These are phyloP conservation scores for Stephania cephalantha DNA, from an alignment of 164 flowering plant genomes.

Conservation along the genomic window DNA sequence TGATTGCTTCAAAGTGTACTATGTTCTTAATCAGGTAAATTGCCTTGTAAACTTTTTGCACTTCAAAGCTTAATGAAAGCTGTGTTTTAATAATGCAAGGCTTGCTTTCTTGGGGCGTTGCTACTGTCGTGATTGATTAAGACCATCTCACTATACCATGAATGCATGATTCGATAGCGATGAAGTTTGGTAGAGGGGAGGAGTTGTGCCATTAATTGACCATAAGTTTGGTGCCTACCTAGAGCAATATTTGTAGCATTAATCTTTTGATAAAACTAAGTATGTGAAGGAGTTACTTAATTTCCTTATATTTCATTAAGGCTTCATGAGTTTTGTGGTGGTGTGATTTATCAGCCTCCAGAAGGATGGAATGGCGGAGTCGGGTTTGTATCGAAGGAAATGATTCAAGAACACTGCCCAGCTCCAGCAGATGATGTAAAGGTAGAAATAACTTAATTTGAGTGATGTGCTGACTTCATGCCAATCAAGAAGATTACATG, in stretches of 20 bases:
- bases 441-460: constrained; percentile 28
- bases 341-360: constrained; percentile 58
- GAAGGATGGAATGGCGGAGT: constrained; percentile 97
- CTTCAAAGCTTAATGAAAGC: not conserved
- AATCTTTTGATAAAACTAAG: no score
- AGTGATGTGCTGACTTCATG: no score
- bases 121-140: no score
- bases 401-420: constrained; percentile 86
- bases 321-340: not conserved
- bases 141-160: no score
- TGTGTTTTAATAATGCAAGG: not conserved
- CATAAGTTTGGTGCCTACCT: no score
- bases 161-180: no score
- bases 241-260: no score
- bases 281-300: no score
- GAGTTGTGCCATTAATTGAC: no score
- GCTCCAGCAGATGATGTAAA: constrained; percentile 76
- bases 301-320: not conserved
- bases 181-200: no score
- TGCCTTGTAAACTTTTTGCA: not conserved
- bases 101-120: no score
- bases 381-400: constrained; percentile 92
- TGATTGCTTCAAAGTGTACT: constrained; percentile 61
- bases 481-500: not conserved
- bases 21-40: constrained; percentile 86